Conservation (phyloP, 2,329 filamentous ascomycete genomes). For the Gliomastix tumulicola region DNA sequence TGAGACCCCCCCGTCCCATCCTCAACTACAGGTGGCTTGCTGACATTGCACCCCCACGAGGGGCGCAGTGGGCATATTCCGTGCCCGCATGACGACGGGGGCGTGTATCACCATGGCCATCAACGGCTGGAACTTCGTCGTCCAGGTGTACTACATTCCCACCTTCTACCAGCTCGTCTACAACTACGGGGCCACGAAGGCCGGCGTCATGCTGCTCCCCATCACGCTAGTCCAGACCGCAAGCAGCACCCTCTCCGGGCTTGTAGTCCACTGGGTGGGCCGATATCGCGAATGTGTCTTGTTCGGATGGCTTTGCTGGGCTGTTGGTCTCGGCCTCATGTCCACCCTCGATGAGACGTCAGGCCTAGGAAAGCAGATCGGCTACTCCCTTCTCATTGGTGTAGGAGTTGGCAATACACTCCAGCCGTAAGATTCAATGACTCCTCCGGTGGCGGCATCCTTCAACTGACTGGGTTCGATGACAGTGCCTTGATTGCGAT, state of each 20-base stretch:
- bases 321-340: constrained; percentile 43
- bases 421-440: constrained; percentile 29
- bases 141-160: constrained; percentile 44
- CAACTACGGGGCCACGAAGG: constrained; percentile 31
- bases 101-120: constrained; percentile 50
- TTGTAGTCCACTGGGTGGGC: constrained; percentile 44
- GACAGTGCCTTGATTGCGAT: constrained; percentile 40
- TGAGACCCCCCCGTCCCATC: constrained; percentile 13
- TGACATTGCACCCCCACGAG: constrained; percentile 1
- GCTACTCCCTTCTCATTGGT: constrained; percentile 44
- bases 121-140: constrained; percentile 52
- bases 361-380: constrained; percentile 44
- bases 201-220: constrained; percentile 32
- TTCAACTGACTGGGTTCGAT: constrained; percentile 4
- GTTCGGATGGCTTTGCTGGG: constrained; percentile 44
- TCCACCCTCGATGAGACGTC: constrained; percentile 41
- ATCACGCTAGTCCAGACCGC: constrained; percentile 35
- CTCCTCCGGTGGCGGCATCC: not conserved
- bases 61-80: constrained; percentile 42
- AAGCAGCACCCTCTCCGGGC: constrained; percentile 41
- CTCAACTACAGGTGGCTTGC: constrained; percentile 1
- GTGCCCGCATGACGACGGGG: constrained; percentile 43
- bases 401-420: constrained; percentile 44
- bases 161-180: constrained; percentile 39
- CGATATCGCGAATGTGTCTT: constrained; percentile 47